Percentiles rank a stretch among this genome's conserved stretches.
phyloP scores from a whole-genome alignment of 2,329 filamentous ascomycete genomes.

The Aspergillus pseudoviridinutans region DNA sequence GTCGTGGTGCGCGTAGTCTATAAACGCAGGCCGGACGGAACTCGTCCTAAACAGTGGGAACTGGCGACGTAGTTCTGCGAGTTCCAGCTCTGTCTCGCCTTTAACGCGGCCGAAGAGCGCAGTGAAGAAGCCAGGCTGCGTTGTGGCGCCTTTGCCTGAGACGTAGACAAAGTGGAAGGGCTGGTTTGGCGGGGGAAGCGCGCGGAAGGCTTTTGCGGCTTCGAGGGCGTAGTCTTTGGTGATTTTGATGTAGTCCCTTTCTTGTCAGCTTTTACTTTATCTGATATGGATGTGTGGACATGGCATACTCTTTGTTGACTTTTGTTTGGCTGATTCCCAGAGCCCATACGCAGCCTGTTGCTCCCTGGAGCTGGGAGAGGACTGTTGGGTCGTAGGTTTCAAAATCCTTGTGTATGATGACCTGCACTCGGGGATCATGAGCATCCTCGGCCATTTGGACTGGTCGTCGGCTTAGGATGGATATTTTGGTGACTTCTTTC shows the following conservation, averaged over 20 bases:
- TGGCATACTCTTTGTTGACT: slow-evolving; percentile 54
- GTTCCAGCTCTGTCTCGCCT: slow-evolving; percentile 58
- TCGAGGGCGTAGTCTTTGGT: slow-evolving; percentile 63
- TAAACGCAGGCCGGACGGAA: slow-evolving; percentile 55
- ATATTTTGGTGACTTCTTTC: slow-evolving; percentile 38
- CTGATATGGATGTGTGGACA: no score
- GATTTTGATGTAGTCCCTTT: slow-evolving; percentile 61
- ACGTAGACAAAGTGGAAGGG: slow-evolving; percentile 66
- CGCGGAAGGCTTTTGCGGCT: slow-evolving; percentile 58
- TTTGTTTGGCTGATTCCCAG: slow-evolving; percentile 60
- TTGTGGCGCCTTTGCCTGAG: slow-evolving; percentile 48
- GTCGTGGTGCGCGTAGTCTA: slow-evolving; percentile 49
- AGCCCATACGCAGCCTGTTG: slow-evolving; percentile 69
- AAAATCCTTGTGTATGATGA: slow-evolving; percentile 69
- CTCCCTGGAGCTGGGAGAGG: slow-evolving; percentile 58
- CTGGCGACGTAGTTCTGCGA: slow-evolving; percentile 50
- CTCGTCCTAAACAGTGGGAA: slow-evolving; percentile 48
- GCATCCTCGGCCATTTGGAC: slow-evolving; percentile 56
- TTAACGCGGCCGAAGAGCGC: slow-evolving; percentile 61
- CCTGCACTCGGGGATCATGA: slow-evolving; percentile 46
- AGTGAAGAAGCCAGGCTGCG: slow-evolving; percentile 51
- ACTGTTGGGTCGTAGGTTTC: slow-evolving; percentile 51
- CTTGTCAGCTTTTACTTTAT: slow-evolving; percentile 1
- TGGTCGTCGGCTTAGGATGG: slow-evolving; percentile 62
- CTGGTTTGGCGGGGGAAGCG: slow-evolving; percentile 42